A percentile compares a stretch with the other conserved stretches of the same genome.
Conservation (phyloP, 305 asterid genomes). For the Fraxinus ornus region DNA sequence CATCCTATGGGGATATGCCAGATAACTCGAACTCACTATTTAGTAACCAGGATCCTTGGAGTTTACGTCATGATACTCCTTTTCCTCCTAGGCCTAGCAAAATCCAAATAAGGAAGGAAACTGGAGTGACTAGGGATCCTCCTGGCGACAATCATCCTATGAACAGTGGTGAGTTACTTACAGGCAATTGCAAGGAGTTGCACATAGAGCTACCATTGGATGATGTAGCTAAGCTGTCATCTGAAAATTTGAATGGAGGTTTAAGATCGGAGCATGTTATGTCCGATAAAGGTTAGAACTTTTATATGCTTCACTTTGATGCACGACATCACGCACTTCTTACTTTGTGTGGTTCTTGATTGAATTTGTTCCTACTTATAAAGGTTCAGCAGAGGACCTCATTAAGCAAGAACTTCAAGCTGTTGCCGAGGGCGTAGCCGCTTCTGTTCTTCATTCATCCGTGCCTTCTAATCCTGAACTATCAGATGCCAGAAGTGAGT, state of each 20-base stretch:
- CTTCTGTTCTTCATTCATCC: slow-evolving; percentile 79
- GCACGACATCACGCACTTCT: neutral
- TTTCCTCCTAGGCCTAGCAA: slow-evolving; percentile 66
- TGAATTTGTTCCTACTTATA: slow-evolving; percentile 15
- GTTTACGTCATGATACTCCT: slow-evolving; percentile 50
- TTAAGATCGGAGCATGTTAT: slow-evolving; percentile 35
- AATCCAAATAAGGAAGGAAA: slow-evolving; percentile 51
- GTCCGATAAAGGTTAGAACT: slow-evolving; percentile 55
- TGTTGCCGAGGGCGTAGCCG: slow-evolving; percentile 94
- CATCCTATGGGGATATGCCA: slow-evolving; percentile 36
- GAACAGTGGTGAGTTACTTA: slow-evolving; percentile 31
- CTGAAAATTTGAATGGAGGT: slow-evolving; percentile 45
- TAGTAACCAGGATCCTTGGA: slow-evolving; percentile 69
- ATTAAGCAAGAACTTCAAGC: slow-evolving; percentile 91
- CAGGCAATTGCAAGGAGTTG: slow-evolving; percentile 33
- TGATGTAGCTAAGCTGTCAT: slow-evolving; percentile 34
- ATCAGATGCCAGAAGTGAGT: slow-evolving; percentile 36
- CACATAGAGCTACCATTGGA: slow-evolving; percentile 35
- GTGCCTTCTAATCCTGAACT: slow-evolving; percentile 48
- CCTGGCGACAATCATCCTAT: slow-evolving; percentile 29
- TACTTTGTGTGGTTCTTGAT: slow-evolving; percentile 21
- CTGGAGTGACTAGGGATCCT: slow-evolving; percentile 39
- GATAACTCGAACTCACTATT: slow-evolving; percentile 52
- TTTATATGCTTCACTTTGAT: slow-evolving; percentile 5
- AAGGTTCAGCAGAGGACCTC: slow-evolving; percentile 77